These are phyloP conservation scores for Lentithecium fluviatile DNA, from an alignment of 495 filamentous ascomycete genomes.

Conservation along the genomic window DNA sequence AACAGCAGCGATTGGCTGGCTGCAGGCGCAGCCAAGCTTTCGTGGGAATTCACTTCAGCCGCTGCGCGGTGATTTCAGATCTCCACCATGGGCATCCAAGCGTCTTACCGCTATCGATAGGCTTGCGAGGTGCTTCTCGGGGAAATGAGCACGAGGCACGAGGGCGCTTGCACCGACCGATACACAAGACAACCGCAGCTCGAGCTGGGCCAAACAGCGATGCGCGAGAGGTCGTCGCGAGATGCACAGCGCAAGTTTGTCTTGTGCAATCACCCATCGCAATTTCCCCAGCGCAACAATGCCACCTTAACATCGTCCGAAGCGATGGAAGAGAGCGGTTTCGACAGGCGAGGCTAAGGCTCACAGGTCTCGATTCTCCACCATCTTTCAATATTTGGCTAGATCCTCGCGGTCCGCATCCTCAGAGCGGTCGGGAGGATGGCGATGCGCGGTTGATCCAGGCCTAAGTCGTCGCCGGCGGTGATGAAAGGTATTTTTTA, in stretches of 20 bases:
- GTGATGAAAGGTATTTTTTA: neutral
- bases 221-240: neutral
- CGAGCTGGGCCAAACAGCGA: neutral
- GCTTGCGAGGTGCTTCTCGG: neutral
- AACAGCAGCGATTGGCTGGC: neutral
- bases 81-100: neutral
- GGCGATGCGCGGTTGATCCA: conserved; percentile 1
- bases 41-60: neutral
- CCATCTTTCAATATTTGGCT: no score
- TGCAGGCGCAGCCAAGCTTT: neutral
- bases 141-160: conserved; percentile 5
- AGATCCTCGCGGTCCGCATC: neutral
- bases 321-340: no score
- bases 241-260: no score
- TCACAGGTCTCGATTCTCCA: no score
- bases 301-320: no score
- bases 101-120: conserved; percentile 10
- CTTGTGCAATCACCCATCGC: no score
- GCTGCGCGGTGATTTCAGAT: neutral
- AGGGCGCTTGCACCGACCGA: conserved; percentile 1
- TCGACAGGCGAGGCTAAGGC: no score
- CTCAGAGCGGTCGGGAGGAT: neutral
- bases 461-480: neutral
- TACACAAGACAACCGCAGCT: neutral
- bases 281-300: no score